Evolutionary conservation across 305 asterid species (phyloP), one percentile per base, ranked within the genome.

Genomic region (Plantago lanceolata): DNA sequence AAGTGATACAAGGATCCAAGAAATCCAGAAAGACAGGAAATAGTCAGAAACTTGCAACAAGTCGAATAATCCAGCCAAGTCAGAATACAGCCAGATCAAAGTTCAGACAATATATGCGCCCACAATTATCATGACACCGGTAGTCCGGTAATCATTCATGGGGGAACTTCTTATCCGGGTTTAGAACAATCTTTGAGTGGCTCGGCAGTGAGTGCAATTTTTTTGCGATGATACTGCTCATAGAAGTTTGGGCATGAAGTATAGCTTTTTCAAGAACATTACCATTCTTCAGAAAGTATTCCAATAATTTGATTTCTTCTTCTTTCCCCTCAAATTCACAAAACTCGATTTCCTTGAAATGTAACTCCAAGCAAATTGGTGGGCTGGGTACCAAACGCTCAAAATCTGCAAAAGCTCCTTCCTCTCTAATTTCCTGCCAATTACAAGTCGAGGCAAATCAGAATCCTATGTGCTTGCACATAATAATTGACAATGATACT

Each of bases 201-300:
- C 45, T 33, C 21, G 48, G 48, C n/a, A 57, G 16, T 2, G 6
- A 17, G 7, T 29, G 16, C 28, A 57, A 2, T 33, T 48, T 57
- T 6, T 17, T 57, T 16, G 33, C 37, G 4, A 17, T 31, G 14
- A 4, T 0, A 3, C 2, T n/a, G 18, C 8, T 14, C 6, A 5
- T 9, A 2, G 16, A 17, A 3, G 28, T 12, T 1, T 5, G 5
- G 24, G 48, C 15, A 57, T 2, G 19, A 2, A 57, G 28, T 31
- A 31, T n/a, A 33, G 47, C 17, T 35, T 18, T 18, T 18, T 33
- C 47, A 11, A 57, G 62, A 57, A 40, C 62, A 6, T 17, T 17
- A 26, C 48, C 62, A 57, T 57, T 16, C 21, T 19, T 8, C 62
- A 57, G 40, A 31, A 57, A 35, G 21, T 57, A 57, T 16, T 33